Base-by-base conservation (phyloP, 306 rosid species). In the Begonia masoniana region DNA sequence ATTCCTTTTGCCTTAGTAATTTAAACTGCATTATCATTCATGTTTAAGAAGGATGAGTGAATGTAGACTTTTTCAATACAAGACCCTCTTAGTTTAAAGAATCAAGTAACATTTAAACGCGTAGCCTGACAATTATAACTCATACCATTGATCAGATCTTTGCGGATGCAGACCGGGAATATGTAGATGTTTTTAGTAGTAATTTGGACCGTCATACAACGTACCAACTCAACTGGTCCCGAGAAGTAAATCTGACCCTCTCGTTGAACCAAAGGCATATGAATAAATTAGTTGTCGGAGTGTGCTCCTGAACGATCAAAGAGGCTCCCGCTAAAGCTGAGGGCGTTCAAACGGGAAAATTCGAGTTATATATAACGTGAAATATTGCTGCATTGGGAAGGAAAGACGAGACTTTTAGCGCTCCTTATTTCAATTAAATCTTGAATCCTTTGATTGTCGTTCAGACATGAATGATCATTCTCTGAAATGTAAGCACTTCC, bases 301-400 rank as follows among this genome's bases (percentile, higher is more conserved):
- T n/a, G n/a, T n/a, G n/a, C n/a, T n/a, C n/a, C n/a, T n/a, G n/a
- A n/a, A 91, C 62, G 58, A 91, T 91, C 62, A 91, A 85, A 58
- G 99, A 91, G 61, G 94, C 96, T 78, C 83, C 96, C 15, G 96
- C 91, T 64, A 87, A 94, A 76, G 83, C 96, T 87, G 75, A 59
- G 58, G 50, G 81, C 94, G 52, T 87, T 87, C 51, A 94, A 19
- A 19, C 23, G 2, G 23, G 23, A 19, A 19, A 19, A 19, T 19
- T n/a, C n/a, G n/a, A n/a, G n/a, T n/a, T n/a, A n/a, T n/a, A n/a
- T n/a, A n/a, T n/a, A n/a, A n/a, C n/a, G 2, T 19, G 23, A 19
- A 2, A 19, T 19, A 19, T 19, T 19, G 23, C 23, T 19, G 23
- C 23, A 19, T 19, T 19, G 23, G 23, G 23, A 19, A 19, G 23